These are phyloP conservation scores for Eruca vesicaria DNA, from an alignment of 441 rosid genomes.

Conservation along the genomic window DNA sequence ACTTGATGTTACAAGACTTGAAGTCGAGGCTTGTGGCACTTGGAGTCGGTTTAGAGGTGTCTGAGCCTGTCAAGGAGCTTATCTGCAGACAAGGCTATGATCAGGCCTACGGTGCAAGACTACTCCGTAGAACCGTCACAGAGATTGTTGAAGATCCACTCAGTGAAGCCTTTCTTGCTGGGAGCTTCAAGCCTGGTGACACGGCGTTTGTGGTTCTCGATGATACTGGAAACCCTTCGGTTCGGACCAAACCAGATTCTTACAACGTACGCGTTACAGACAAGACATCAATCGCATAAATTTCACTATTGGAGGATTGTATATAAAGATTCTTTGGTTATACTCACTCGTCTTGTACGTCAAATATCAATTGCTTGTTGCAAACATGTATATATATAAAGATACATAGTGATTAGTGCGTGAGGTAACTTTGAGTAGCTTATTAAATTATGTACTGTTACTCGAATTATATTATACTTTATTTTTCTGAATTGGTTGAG, in stretches of 20 bases:
- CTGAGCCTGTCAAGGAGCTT: constrained; percentile 76
- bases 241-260: constrained; percentile 46
- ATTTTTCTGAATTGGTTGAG: neutral
- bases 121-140: constrained; percentile 84
- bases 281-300: constrained; percentile 39
- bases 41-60: constrained; percentile 83
- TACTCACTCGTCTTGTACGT: constrained; percentile 13
- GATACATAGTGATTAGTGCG: constrained; percentile 34
- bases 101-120: constrained; percentile 74
- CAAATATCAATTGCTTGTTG: constrained; percentile 16
- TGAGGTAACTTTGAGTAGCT: constrained; percentile 19
- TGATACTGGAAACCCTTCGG: constrained; percentile 71
- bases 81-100: constrained; percentile 85
- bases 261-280: constrained; percentile 52
- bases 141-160: constrained; percentile 75
- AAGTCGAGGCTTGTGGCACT: constrained; percentile 72
- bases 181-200: constrained; percentile 75
- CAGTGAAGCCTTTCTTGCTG: constrained; percentile 83
- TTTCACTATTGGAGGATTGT: constrained; percentile 21
- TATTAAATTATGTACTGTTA: neutral
- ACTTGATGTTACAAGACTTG: constrained; percentile 85
- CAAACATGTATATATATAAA: constrained; percentile 26
- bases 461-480: neutral
- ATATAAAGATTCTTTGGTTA: constrained; percentile 35
- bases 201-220: constrained; percentile 73